Base-by-base conservation (phyloP, 2,329 filamentous ascomycete species). In the Sphaerulina vaccinii region DNA sequence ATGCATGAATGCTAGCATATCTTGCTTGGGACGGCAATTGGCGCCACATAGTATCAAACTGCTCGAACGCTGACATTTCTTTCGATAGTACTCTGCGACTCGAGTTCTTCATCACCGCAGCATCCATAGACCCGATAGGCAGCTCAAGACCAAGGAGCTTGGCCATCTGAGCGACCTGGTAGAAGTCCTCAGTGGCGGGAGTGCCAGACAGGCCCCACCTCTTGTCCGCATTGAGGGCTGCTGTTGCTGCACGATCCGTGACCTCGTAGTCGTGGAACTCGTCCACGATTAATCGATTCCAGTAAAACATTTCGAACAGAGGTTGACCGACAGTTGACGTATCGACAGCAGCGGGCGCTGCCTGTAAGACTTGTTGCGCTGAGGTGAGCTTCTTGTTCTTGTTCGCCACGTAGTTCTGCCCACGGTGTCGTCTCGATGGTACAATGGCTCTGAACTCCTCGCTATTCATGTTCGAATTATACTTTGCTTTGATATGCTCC, bases 181-280 rank as follows among this genome's bases (percentile, higher is more conserved):
- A 74, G 59, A 84, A 84, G 48, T 80, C 77, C 4, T 74, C 72
- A 2, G 85, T 62, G 0, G 75, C 72, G 1, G 84, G 83, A 1
- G 84, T 87, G 2, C 80, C 84, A 0, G 83, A 86, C 1, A 87
- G 68, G 5, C 83, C 71, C 83, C 83, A 86, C 48, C 75, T 76
- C 35, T 78, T 80, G 36, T 74, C 70, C 9, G 79, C 75, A 21
- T 73, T 62, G 1, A 85, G 60, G 0, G 68, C 69, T 8, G 35
- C 18, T 4, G 82, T 67, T 0, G 72, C 69, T 0, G 72, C 64
- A 53, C 73, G 67, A 44, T 72, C 68, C 43, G 74, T 65, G 13
- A 70, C 62, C 38, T 73, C 71, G 4, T 79, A 68, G 55, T 85
- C 83, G 1, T 83, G 80, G 57, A 81, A 86, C 57, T 87, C 84